phyloP scores from a whole-genome alignment of 106 monocot genomes.

The Phalaenopsis aphrodite region DNA sequence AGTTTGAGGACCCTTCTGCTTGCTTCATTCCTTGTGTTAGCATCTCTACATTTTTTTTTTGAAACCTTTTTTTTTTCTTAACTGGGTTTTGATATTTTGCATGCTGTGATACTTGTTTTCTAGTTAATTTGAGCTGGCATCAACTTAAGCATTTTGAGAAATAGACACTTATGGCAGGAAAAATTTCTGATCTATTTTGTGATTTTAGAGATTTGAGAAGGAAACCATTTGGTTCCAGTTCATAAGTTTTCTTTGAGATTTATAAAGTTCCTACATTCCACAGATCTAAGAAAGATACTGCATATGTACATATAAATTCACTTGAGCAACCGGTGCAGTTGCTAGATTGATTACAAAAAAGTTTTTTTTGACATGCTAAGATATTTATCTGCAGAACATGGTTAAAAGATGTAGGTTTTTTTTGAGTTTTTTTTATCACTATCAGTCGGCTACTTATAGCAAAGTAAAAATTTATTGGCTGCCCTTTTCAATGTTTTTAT shows the following conservation, averaged over 20 bases:
- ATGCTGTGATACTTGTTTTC: neutral
- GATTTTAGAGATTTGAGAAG: neutral
- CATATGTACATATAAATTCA: neutral
- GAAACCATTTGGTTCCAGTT: neutral
- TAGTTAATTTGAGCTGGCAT: neutral
- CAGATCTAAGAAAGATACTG: neutral
- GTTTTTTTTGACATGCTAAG: neutral
- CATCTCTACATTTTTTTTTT: slow-evolving; percentile 1
- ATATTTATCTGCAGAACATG: too few relatives aligned
- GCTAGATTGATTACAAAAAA: neutral
- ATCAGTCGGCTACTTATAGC: neutral
- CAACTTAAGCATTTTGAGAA: neutral
- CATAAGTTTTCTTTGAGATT: neutral
- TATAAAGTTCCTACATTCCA: neutral
- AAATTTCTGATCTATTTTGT: neutral
- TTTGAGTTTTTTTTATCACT: neutral
- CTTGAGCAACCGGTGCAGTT: neutral
- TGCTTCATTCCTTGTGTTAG: neutral
- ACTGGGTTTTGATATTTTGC: neutral
- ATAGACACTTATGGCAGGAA: neutral
- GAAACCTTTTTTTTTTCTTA: neutral
- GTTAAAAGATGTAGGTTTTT: neutral
- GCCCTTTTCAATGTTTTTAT: too few relatives aligned
- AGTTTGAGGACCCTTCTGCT: neutral
- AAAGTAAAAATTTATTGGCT: neutral